Evolutionary conservation across 169 alveolate species (phyloP).

Genomic region (Plasmodium fragile): DNA sequence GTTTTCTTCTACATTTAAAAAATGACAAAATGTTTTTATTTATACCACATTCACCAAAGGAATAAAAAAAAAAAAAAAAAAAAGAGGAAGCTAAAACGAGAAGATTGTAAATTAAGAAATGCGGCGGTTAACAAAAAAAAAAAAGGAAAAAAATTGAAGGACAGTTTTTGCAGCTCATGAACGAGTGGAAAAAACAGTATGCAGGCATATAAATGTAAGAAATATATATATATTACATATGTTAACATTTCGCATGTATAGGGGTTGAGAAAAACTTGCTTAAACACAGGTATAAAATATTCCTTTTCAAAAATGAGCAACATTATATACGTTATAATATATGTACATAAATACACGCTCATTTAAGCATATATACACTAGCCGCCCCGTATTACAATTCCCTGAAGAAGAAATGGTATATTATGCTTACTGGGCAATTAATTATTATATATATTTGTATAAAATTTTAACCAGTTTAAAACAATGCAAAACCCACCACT

Average conservation of each 20-base stretch:
- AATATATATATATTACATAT: neutral
- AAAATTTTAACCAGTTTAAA: neutral
- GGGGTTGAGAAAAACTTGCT: neutral
- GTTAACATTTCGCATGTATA: neutral
- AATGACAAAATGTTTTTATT: neutral
- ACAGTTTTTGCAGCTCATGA: neutral
- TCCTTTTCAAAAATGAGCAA: neutral
- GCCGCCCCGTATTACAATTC: neutral
- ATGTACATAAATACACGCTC: neutral
- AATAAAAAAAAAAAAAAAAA: slow-evolving; percentile 14
- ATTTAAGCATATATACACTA: neutral
- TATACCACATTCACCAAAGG: neutral
- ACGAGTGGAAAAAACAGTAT: neutral
- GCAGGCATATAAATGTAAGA: neutral
- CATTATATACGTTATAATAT: neutral
- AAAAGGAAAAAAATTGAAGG: neutral
- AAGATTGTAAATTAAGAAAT: neutral
- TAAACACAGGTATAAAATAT: neutral
- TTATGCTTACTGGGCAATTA: neutral
- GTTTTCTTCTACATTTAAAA: neutral
- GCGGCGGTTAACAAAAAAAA: neutral
- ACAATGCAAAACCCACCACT: neutral
- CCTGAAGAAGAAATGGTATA: neutral
- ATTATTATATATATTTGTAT: neutral
- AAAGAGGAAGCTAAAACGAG: slow-evolving; percentile 3